Conservation (phyloP, 2,329 filamentous ascomycete genomes). For the Colletotrichum viniferum region DNA sequence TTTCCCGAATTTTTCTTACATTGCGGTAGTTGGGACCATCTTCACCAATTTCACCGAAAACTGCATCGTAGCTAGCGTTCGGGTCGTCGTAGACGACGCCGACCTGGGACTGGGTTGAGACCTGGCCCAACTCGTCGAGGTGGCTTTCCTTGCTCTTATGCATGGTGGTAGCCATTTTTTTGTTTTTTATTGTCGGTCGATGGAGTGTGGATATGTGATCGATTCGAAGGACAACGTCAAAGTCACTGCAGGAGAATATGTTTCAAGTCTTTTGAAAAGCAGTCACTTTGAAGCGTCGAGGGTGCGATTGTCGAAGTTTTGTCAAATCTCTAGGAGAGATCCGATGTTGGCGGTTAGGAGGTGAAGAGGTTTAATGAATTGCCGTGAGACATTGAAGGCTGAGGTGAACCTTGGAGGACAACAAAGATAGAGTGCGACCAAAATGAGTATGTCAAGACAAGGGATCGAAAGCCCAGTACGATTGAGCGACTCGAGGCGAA, state of each 20-base stretch:
- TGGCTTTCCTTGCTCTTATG: constrained; percentile 9
- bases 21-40: constrained; percentile 34
- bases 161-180: neutral
- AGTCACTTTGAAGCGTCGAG: neutral
- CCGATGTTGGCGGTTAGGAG: neutral
- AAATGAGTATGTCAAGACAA: neutral
- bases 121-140: neutral
- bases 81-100: constrained; percentile 12
- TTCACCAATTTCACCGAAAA: constrained; percentile 34
- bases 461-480: neutral
- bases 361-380: neutral
- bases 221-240: neutral
- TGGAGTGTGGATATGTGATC: neutral
- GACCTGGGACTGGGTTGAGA: neutral
- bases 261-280: neutral
- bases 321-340: neutral
- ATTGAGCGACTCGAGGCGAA: neutral
- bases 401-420: neutral
- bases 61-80: constrained; percentile 27
- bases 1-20: constrained; percentile 20
- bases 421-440: neutral
- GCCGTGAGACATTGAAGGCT: neutral
- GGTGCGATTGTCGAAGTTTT: neutral
- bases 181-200: neutral
- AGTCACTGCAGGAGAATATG: neutral